Evolutionary conservation across 176 grass and related monocot genomes (phyloP), one percentile per base, ranked within the genome.

Genomic region (Paspalum vaginatum): DNA sequence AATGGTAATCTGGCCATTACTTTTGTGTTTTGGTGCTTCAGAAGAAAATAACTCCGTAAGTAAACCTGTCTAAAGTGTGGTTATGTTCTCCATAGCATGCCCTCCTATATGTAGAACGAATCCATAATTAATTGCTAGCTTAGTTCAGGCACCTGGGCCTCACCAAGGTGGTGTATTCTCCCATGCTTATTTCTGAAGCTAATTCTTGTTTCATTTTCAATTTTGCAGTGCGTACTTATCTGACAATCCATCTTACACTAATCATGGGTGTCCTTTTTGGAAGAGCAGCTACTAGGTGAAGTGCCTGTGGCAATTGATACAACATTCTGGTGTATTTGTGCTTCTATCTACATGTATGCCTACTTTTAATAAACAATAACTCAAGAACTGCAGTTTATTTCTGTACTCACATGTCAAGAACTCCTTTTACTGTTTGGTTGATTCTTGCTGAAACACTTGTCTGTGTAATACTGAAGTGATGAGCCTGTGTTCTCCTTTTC

Each of bases 121-220:
- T 20, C 17, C 10, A 53, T 73, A 40, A 39, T 40, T 39, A 56
- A 7, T 56, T 51, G 12, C 32, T 50, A 7, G 17, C 50, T 74
- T n/a, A 56, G 32, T 6, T 65, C 18, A n/a, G 59, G 15, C 44
- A 20, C 13, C 56, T 4, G 1, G 22, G 22, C 22, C 22, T 61
- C 10, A 16, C 10, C 21, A 15, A 45, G n/a, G 74, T 61, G 41
- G 42, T 62, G 22, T 27, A 48, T 63, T 26, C 6, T 9, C 15
- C 2, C 49, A 40, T 79, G 5, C 4, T 38, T 66, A 53, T 0
- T 16, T 5, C 16, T 47, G 17, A 22, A 70, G 37, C 47, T 44
- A 54, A 67, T 79, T 57, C 38, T 52, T 74, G 18, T 56, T 74
- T 37, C 22, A 24, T 45, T 37, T 69, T 68, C 18, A 41, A 20